phyloP scores from a whole-genome alignment of 768 basidiomycete genomes.

The Asterophora lycoperdoides region DNA sequence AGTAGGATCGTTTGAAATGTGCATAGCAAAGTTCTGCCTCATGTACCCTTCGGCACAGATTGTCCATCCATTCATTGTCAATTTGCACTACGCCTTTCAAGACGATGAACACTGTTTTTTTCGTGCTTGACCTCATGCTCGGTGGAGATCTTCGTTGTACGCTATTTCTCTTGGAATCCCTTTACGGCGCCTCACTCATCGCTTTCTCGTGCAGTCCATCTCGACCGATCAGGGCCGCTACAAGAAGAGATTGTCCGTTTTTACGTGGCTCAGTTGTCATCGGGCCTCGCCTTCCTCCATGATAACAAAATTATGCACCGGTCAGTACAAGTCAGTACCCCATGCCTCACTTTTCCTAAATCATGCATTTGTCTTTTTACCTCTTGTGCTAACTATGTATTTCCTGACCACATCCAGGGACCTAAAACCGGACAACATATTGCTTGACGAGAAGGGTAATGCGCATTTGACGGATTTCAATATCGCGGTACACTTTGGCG shows the following conservation, averaged over 20 bases:
- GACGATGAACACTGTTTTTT: conserved; percentile 99
- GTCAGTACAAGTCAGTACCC: too few species aligned
- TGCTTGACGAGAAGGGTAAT: conserved; percentile 92
- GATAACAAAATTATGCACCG: conserved; percentile 94
- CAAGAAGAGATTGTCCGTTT: conserved; percentile 82
- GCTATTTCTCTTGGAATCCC: conserved; percentile 26
- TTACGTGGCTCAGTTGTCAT: conserved; percentile 85
- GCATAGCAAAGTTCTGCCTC: not conserved
- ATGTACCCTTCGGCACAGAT: conserved; percentile 45
- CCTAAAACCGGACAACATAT: conserved; percentile 96
- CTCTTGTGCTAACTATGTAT: conserved; percentile 5
- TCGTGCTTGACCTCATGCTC: conserved; percentile 95
- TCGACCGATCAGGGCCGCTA: conserved; percentile 75
- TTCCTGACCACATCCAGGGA: conserved; percentile 66
- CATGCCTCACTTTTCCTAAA: conserved; percentile 9
- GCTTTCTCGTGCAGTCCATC: conserved; percentile 57
- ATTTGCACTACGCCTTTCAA: conserved; percentile 94
- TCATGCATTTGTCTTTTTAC: too few species aligned
- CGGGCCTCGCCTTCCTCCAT: conserved; percentile 87
- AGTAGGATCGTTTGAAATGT: conserved; percentile 4
- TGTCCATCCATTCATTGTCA: conserved; percentile 93
- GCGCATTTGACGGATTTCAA: conserved; percentile 98
- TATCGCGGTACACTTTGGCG: conserved; percentile 95
- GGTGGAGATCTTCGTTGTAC: conserved; percentile 91
- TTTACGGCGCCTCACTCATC: conserved; percentile 7